Conservation (phyloP, 2,329 filamentous ascomycete species). For the Hymenoscyphus fructigenus region DNA sequence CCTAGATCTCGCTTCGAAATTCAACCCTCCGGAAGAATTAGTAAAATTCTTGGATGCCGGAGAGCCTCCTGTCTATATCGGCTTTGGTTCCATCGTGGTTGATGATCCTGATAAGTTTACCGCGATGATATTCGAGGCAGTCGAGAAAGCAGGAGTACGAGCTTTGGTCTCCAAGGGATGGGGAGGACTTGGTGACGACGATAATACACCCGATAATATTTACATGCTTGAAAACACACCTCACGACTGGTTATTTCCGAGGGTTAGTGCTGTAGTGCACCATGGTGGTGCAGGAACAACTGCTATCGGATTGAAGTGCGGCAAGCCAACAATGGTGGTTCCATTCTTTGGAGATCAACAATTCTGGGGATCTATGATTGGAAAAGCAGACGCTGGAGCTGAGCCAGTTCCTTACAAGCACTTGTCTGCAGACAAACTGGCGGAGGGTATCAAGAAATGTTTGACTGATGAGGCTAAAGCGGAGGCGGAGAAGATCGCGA, state of each 20-base stretch:
- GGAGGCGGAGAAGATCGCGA: slow-evolving; percentile 59
- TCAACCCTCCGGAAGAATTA: slow-evolving; percentile 56
- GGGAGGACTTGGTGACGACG: slow-evolving; percentile 65
- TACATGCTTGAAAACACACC: slow-evolving; percentile 73
- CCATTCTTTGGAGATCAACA: slow-evolving; percentile 79
- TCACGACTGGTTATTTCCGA: slow-evolving; percentile 75
- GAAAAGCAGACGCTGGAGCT: slow-evolving; percentile 62
- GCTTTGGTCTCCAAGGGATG: slow-evolving; percentile 75
- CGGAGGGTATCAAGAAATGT: slow-evolving; percentile 69
- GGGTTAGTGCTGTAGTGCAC: slow-evolving; percentile 65
- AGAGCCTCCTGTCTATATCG: slow-evolving; percentile 67
- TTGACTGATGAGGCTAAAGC: slow-evolving; percentile 58
- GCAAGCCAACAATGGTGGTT: slow-evolving; percentile 71
- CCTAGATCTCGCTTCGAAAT: slow-evolving; percentile 64
- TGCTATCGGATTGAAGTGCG: slow-evolving; percentile 70
- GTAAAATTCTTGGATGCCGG: slow-evolving; percentile 55
- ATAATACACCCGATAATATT: slow-evolving; percentile 60
- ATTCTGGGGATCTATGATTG: slow-evolving; percentile 74
- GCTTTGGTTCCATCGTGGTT: slow-evolving; percentile 74
- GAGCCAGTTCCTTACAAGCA: slow-evolving; percentile 67
- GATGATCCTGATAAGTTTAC: slow-evolving; percentile 70
- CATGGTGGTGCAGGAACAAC: slow-evolving; percentile 79
- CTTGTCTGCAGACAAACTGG: slow-evolving; percentile 61
- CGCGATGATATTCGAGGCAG: slow-evolving; percentile 68
- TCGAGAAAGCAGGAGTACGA: slow-evolving; percentile 63